Evolutionary conservation across 1,284 basidiomycete genomes (phyloP), one percentile per base, ranked within the genome.

Genomic region (Fomitopsis pinicola): DNA sequence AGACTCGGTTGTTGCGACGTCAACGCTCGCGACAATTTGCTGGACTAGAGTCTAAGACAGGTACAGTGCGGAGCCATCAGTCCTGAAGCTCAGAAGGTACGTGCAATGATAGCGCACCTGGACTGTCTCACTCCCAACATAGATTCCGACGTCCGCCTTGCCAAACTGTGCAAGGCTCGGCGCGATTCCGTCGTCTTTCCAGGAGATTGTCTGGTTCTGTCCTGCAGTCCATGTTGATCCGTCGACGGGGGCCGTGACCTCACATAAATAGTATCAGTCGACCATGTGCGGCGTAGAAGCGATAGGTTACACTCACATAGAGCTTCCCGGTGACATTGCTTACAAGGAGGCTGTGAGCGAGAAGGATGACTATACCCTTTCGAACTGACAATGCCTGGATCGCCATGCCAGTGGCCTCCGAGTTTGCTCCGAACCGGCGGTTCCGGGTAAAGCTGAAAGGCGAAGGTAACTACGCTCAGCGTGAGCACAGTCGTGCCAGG

Each of bases 101-200:
- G 9, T 8, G 40, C 68, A 73, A 38, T 56, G 30, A 33, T 5
- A 33, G 5, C 30, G 30, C 30, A 88, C 88, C 82, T 92, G 90
- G 64, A 83, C 76, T 19, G 70, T 72, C 42, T 77, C 72, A 69
- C 82, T 88, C 33, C 89, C 90, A 62, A 80, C 84, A 70, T 87
- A 94, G 71, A 96, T 81, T 59, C 83, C 86, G 62, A 94, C 77
- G 46, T 77, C 79, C 44, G 84, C 78, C 35, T 73, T 68, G 15
- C 92, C 92, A 62, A 91, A 89, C 1, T 78, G 67, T 22, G 73
- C 66, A 42, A 94, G 81, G 30, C 77, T 68, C 6, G 92, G 89
- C 0, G 78, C 38, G 0, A 63, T 63, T 59, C 82, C 82, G 65
- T 86, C 80, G 63, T 94, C 91, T 63, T 83, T 73, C 94, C 94